These are phyloP conservation scores for Entrophospora sp. DNA, from an alignment of 192 early-diverging fungal species.

Conservation along the genomic window DNA sequence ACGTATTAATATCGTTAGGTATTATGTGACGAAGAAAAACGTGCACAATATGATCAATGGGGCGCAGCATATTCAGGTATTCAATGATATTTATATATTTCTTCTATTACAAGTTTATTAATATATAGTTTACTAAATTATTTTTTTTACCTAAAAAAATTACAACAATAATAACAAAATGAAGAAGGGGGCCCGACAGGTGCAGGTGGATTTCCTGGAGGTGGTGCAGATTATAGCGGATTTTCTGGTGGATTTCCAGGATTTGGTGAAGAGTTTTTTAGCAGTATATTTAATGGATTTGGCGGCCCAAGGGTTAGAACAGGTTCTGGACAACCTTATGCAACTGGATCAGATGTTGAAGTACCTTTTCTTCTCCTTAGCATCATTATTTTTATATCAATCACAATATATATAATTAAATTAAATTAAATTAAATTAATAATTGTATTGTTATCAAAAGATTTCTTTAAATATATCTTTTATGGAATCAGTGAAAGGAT, in stretches of 20 bases:
- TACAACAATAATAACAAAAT: neutral
- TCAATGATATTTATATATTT: neutral
- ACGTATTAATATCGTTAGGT: conserved; percentile 40
- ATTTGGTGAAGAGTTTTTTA: no score
- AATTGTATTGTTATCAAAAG: conserved; percentile 16
- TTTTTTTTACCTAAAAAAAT: conserved; percentile 14
- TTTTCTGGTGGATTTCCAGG: conserved; percentile 62
- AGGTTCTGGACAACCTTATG: conserved; percentile 3
- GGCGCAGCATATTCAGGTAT: conserved; percentile 43
- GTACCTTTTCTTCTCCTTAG: conserved; percentile 17
- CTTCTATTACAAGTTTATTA: neutral
- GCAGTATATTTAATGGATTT: conserved; percentile 33
- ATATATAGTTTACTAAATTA: neutral
- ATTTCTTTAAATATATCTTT: conserved; percentile 61
- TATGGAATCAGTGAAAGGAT: conserved; percentile 86
- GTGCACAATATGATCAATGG: conserved; percentile 86
- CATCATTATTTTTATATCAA: neutral
- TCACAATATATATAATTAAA: no score
- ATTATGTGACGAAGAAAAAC: conserved; percentile 86
- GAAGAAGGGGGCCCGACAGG: conserved; percentile 29
- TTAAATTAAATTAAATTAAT: neutral
- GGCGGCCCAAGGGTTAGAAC: conserved; percentile 25
- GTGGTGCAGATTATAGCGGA: conserved; percentile 48
- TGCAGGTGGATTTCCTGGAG: conserved; percentile 50
- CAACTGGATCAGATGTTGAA: conserved; percentile 58